Base-by-base conservation (phyloP, 2,329 filamentous ascomycete species). In the Diplodia seriata region DNA sequence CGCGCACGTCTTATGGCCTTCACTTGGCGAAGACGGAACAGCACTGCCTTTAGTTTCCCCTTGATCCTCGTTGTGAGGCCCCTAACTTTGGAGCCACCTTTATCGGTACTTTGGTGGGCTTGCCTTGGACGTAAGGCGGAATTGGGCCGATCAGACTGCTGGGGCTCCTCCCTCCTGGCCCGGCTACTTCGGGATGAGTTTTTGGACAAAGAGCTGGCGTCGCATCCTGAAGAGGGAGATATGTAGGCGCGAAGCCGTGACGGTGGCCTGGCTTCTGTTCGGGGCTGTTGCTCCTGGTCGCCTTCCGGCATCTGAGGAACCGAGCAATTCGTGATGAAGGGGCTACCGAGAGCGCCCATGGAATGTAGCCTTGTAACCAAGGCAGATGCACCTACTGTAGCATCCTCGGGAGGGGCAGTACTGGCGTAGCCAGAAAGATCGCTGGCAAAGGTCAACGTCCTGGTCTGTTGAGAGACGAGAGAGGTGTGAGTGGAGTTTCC, bases 401-500 rank as follows among this genome's bases (percentile, higher is more conserved):
- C 23, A 20, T 56, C 40, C 15, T 8, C 40, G 15, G 40, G 18
- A 7, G 23, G 26, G 18, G 23, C 26, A 26, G 63, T 56, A 12
- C 43, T 49, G 23, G 63, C 43, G 12, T 23, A 51, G 26, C 54
- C 51, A 9, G 55, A 59, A 14, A 61, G 40, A 26, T 61, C 43
- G 33, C 47, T 50, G 33, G 57, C 51, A 51, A 51, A 49, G 36
- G 53, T 43, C 26, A 59, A 36, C 23, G 47, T 68, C 29, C 53
- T 33, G 18, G 67, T 70, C 14, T 70, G 59, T 31, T 67, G 66
- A 15, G 70, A 70, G 23, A 66, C 40, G 5, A 70, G 67, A 12
- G 70, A 70, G 51, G 57, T 54, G 15, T 69, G 70, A 5, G 63
- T 68, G 8, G 68, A 67, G 51, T 70, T 69, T 18, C 70, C 68